Evolutionary conservation across 2,329 filamentous ascomycete species (phyloP).

Genomic region (Ilyonectria destructans): DNA sequence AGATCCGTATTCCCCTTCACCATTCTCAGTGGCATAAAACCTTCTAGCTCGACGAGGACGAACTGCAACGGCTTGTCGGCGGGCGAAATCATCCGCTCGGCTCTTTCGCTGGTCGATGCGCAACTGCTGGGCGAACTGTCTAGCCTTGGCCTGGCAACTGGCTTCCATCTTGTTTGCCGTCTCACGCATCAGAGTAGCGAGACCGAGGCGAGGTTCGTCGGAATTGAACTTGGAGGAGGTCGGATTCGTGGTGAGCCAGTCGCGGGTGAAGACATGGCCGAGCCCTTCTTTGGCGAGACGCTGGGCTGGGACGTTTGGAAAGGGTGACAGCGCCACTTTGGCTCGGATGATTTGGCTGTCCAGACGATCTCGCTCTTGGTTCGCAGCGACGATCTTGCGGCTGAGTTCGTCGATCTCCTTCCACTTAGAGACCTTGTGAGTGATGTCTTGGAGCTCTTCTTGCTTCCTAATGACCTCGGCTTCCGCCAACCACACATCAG

Average conservation of each 20-base stretch:
- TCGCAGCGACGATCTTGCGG: neutral
- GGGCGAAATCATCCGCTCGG: neutral
- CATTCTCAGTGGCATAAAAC: neutral
- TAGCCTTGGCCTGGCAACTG: neutral
- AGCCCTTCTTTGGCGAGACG: neutral
- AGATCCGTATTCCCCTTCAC: neutral
- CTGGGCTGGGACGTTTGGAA: neutral
- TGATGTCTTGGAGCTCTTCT: neutral
- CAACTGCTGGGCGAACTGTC: neutral
- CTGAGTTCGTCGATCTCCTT: neutral
- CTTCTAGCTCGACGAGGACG: neutral
- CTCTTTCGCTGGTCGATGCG: constrained; percentile 52
- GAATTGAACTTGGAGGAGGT: neutral
- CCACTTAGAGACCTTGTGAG: neutral
- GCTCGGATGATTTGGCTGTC: neutral
- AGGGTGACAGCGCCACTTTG: neutral
- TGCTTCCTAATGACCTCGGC: neutral
- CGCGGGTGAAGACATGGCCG: neutral
- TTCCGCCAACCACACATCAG: neutral
- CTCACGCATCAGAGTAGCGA: neutral
- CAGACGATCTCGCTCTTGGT: neutral
- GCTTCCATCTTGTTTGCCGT: neutral
- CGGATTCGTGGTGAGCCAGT: neutral
- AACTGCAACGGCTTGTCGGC: neutral
- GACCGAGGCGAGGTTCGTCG: neutral